Percentiles rank a stretch among this genome's conserved stretches.
Conservation (phyloP, 768 basidiomycete species). For the Panaeolus cyanescens region DNA sequence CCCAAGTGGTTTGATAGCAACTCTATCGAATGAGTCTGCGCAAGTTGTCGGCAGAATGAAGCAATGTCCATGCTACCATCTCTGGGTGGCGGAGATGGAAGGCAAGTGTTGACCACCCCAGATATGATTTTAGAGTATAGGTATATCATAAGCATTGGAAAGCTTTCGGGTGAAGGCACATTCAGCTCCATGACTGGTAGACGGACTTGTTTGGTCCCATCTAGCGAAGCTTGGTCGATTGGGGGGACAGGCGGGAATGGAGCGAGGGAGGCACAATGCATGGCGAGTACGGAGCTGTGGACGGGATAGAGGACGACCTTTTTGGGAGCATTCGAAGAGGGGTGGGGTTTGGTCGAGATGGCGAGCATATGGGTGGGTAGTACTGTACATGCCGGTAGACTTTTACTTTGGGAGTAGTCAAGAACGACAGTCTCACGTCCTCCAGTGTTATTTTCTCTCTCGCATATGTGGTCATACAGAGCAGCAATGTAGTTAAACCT, state of each 20-base stretch:
- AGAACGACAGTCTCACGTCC: not conserved
- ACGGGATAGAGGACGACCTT: not conserved
- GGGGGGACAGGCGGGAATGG: not conserved
- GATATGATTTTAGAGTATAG: not conserved
- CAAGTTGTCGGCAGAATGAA: not conserved
- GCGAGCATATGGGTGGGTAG: not conserved
- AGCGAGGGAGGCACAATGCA: not conserved
- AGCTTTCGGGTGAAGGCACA: not conserved
- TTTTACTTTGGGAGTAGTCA: not conserved
- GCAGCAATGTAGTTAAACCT: not conserved
- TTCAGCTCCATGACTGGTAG: not conserved
- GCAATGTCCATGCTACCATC: not conserved
- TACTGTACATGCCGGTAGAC: not conserved
- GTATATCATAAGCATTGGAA: not conserved
- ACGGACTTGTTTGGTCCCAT: not conserved
- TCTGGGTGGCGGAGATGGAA: not conserved
- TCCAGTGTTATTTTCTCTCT: not conserved
- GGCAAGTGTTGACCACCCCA: not conserved
- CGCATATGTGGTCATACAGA: not conserved
- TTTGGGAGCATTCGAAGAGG: not conserved
- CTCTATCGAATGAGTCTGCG: not conserved
- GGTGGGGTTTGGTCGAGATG: not conserved
- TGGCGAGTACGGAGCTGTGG: not conserved
- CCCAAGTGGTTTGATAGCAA: not conserved
- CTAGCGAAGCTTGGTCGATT: not conserved